phyloP scores from a whole-genome alignment of 2,329 filamentous ascomycete genomes.

The Hypomyces perniciosus region DNA sequence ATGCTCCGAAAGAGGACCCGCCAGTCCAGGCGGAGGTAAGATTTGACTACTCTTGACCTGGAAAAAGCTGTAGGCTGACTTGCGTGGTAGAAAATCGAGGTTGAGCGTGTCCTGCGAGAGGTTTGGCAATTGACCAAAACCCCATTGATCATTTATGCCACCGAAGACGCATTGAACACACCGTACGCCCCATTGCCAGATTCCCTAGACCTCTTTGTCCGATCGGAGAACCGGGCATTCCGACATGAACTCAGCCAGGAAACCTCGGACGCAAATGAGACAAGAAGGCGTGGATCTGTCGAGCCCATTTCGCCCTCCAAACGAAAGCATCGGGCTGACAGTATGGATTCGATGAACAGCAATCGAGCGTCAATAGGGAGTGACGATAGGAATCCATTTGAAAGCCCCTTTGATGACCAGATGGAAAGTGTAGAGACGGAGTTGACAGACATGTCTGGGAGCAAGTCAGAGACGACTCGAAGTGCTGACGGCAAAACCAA shows the following conservation, averaged over 20 bases:
- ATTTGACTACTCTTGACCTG: neutral
- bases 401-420: slow-evolving; percentile 26
- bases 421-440: slow-evolving; percentile 21
- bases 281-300: slow-evolving; percentile 18
- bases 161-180: slow-evolving; percentile 39
- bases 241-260: slow-evolving; percentile 42
- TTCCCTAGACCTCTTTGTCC: slow-evolving; percentile 40
- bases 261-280: slow-evolving; percentile 18
- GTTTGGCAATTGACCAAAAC: slow-evolving; percentile 44
- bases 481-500: slow-evolving; percentile 13
- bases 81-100: slow-evolving; percentile 38
- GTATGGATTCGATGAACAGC: slow-evolving; percentile 41
- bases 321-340: slow-evolving; percentile 40
- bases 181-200: slow-evolving; percentile 32
- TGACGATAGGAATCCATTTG: slow-evolving; percentile 28
- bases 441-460: slow-evolving; percentile 19
- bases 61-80: slow-evolving; percentile 12
- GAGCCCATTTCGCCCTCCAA: slow-evolving; percentile 41
- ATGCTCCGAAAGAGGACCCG: slow-evolving; percentile 30
- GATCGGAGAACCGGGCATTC: slow-evolving; percentile 47
- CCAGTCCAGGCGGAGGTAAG: slow-evolving; percentile 46
- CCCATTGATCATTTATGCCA: slow-evolving; percentile 48
- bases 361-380: slow-evolving; percentile 40
- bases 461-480: slow-evolving; percentile 12
- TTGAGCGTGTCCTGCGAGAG: slow-evolving; percentile 39